Base-by-base conservation (phyloP, 2,329 filamentous ascomycete species). In the Talaromyces sp. region DNA sequence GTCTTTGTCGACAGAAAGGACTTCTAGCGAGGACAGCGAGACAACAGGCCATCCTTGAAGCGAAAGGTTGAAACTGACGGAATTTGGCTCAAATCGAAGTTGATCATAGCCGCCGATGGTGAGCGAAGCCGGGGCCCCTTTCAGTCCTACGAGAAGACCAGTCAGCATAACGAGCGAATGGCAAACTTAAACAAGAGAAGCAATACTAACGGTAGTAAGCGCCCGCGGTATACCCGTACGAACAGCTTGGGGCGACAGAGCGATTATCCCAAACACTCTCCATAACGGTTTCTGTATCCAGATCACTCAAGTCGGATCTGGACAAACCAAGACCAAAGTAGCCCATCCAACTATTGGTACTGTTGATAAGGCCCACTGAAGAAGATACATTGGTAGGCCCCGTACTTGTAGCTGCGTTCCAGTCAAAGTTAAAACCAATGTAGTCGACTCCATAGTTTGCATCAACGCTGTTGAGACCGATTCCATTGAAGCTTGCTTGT, bases 221-320 rank as follows among this genome's bases (percentile, higher is more conserved):
- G 7, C 70, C 70, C 7, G 70, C 70, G 9, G 70, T 73, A 58
- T 73, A 73, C 17, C 70, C 70, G 61, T 71, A 73, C 60, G 69
- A 72, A 54, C 68, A 66, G 53, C 69, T 69, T 24, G 68, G 66
- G 11, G 48, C 48, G 24, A 26, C 8, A 29, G 26, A 29, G 21
- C 48, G 48, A 52, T 52, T 29, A 29, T 27, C 24, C 48, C 48
- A 52, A 27, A 52, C n/a, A 29, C 1, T 27, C 19, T 29, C 26
- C 48, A 52, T 52, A 8, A 52, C 29, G 12, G 48, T 52, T 6
- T 11, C 3, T n/a, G 11, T 5, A 17, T 2, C 12, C 27, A 29
- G 8, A 29, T 29, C 26, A 19, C 24, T 52, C 48, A 29, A 9
- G 6, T 17, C 48, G 24, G 48, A 52, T 17, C 48, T 26, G 11